These are phyloP conservation scores for Bacidia rubella DNA, from an alignment of 495 filamentous ascomycete genomes.

Conservation along the genomic window DNA sequence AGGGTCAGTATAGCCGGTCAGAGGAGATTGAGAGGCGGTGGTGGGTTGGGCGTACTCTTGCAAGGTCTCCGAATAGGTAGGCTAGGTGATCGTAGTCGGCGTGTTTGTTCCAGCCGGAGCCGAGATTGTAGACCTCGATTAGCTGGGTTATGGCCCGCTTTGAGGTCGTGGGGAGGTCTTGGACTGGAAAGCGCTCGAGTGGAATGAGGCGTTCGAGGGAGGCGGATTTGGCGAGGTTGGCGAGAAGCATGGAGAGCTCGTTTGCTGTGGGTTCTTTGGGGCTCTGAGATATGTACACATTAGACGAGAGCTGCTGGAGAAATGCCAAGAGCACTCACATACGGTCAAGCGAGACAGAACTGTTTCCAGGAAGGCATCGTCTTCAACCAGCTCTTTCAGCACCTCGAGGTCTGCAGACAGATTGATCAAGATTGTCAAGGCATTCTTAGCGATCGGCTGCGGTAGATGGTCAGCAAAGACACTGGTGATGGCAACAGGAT, in stretches of 20 bases:
- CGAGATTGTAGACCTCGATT: constrained; percentile 90
- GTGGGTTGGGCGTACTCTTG: constrained; percentile 44
- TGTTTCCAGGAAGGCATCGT: constrained; percentile 68
- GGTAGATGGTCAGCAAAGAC: not conserved
- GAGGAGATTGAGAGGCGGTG: not conserved
- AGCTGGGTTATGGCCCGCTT: constrained; percentile 72
- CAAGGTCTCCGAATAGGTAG: constrained; percentile 86
- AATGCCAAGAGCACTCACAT: constrained; percentile 31
- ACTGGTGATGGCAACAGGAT: not conserved
- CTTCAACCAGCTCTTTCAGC: constrained; percentile 54
- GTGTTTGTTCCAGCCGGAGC: constrained; percentile 67
- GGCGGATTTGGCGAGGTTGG: constrained; percentile 76
- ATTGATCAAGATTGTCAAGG: constrained; percentile 86
- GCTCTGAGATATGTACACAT: constrained; percentile 31
- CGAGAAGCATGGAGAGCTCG: constrained; percentile 77
- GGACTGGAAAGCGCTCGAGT: constrained; percentile 43
- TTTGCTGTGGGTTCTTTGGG: constrained; percentile 63
- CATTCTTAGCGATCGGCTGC: constrained; percentile 81
- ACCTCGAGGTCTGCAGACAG: constrained; percentile 67
- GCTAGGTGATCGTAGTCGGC: constrained; percentile 85
- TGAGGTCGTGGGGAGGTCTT: constrained; percentile 45
- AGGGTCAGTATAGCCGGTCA: constrained; percentile 46
- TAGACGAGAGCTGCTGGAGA: too few relatives aligned
- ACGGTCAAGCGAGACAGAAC: constrained; percentile 62
- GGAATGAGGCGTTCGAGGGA: constrained; percentile 50